phyloP scores from a whole-genome alignment of 495 filamentous ascomycete species.

The Lasiosphaeriaceae sp. region DNA sequence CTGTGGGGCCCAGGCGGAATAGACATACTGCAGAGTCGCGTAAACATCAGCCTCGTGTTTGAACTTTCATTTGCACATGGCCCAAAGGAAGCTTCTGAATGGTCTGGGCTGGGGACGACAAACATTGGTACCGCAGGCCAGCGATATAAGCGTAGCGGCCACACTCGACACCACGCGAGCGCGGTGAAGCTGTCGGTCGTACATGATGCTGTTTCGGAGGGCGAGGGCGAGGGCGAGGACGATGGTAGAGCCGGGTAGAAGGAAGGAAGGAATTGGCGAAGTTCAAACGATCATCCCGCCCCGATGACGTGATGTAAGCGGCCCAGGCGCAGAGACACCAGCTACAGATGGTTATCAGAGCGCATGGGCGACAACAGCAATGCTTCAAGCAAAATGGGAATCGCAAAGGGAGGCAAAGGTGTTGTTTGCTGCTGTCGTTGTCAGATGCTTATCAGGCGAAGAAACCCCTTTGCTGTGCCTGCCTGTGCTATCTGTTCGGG shows the following conservation, averaged over 20 bases:
- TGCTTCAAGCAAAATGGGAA: too few relatives aligned
- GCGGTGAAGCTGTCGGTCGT: conserved; percentile 39
- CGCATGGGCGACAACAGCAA: background rate
- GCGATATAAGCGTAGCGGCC: conserved; percentile 78
- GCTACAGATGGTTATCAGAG: background rate
- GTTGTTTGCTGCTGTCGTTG: too few relatives aligned
- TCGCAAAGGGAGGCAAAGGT: too few relatives aligned
- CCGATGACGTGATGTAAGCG: background rate
- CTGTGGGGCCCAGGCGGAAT: conserved; percentile 96
- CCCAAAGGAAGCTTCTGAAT: background rate
- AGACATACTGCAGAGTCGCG: conserved; percentile 71
- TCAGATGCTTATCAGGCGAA: too few relatives aligned
- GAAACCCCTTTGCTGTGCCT: too few relatives aligned
- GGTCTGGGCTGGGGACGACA: conserved; percentile 1
- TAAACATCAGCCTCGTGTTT: conserved; percentile 2
- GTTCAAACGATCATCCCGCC: background rate
- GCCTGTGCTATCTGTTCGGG: too few relatives aligned
- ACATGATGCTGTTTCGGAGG: conserved; percentile 16
- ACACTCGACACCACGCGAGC: conserved; percentile 72
- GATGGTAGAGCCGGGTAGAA: background rate
- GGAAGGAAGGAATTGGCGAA: background rate
- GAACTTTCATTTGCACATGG: background rate
- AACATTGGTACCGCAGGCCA: conserved; percentile 93
- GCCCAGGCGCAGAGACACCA: background rate
- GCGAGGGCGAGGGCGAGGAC: background rate